Percentiles rank a stretch among this genome's conserved stretches.
These are phyloP conservation scores for Ophiostoma montium DNA, from an alignment of 2,329 filamentous ascomycete species.

Conservation along the genomic window DNA sequence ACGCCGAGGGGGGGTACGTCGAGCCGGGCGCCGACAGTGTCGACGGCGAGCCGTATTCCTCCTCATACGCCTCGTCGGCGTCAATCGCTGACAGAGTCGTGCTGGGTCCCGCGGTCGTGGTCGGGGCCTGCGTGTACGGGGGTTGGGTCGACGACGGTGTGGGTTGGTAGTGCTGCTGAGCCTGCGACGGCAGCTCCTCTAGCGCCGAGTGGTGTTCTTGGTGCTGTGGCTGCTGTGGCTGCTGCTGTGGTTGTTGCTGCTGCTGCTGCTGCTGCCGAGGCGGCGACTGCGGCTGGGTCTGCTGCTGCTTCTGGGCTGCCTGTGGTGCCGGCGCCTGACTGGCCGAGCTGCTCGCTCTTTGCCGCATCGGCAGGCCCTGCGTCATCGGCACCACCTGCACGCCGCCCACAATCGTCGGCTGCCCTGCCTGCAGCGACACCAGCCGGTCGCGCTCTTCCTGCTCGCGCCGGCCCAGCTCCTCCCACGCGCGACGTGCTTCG, in stretches of 20 bases:
- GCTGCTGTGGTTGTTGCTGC: constrained; percentile 16
- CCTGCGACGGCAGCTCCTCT: constrained; percentile 5
- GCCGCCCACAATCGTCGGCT: constrained; percentile 78
- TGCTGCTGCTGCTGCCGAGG: constrained; percentile 19
- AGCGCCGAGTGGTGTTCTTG: constrained; percentile 22
- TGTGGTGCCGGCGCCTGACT: no score
- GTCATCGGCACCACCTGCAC: constrained; percentile 94
- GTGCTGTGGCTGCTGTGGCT: constrained; percentile 17
- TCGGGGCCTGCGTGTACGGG: neutral
- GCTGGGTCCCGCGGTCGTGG: neutral
- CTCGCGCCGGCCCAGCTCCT: constrained; percentile 84
- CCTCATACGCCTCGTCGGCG: constrained; percentile 7
- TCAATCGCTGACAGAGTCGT: neutral
- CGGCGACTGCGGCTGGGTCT: constrained; percentile 19
- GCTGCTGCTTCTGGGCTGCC: no score
- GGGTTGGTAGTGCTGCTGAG: constrained; percentile 1
- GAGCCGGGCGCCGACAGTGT: constrained; percentile 21
- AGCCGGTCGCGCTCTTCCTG: constrained; percentile 86
- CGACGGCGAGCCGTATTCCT: constrained; percentile 41
- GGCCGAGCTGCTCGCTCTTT: constrained; percentile 18
- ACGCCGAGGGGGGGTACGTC: constrained; percentile 22
- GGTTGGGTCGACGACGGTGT: neutral
- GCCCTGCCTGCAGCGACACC: constrained; percentile 69
- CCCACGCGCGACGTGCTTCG: constrained; percentile 90
- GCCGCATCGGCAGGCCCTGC: constrained; percentile 38